phyloP scores from a whole-genome alignment of 495 filamentous ascomycete species.

The Aspergillus taichungensis region DNA sequence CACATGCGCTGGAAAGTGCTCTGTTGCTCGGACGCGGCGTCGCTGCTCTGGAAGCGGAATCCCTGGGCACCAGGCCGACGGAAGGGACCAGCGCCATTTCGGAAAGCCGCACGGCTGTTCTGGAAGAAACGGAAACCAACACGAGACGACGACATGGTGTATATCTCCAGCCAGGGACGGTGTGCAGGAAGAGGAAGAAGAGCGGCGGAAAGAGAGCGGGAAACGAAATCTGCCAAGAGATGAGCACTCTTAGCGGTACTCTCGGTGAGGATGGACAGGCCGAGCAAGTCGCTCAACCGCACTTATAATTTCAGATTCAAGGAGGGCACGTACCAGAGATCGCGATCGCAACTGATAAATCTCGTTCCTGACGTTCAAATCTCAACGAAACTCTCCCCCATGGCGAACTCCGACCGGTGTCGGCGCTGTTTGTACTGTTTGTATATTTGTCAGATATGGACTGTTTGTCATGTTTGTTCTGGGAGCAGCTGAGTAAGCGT shows the following conservation, averaged over 20 bases:
- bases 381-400: too few species aligned
- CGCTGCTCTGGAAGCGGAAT: constrained; percentile 60
- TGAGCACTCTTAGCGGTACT: background rate
- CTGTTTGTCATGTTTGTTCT: constrained; percentile 2
- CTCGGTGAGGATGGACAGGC: background rate
- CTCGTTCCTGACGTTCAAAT: too few species aligned
- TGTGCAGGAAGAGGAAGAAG: constrained; percentile 12
- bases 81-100: constrained; percentile 41
- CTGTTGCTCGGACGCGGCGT: constrained; percentile 42
- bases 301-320: too few species aligned
- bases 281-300: background rate
- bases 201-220: constrained; percentile 1
- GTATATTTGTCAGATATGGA: too few species aligned
- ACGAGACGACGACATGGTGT: constrained; percentile 37
- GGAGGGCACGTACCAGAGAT: too few species aligned
- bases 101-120: constrained; percentile 45
- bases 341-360: too few species aligned
- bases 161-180: constrained; percentile 4
- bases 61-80: constrained; percentile 42
- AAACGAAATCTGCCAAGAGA: background rate
- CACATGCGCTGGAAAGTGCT: constrained; percentile 64
- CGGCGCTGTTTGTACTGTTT: too few species aligned
- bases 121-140: constrained; percentile 42
- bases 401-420: too few species aligned
- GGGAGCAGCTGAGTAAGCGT: constrained; percentile 34